These are phyloP conservation scores for Eucommia ulmoides DNA, from an alignment of 257 asterid species.

Conservation along the genomic window DNA sequence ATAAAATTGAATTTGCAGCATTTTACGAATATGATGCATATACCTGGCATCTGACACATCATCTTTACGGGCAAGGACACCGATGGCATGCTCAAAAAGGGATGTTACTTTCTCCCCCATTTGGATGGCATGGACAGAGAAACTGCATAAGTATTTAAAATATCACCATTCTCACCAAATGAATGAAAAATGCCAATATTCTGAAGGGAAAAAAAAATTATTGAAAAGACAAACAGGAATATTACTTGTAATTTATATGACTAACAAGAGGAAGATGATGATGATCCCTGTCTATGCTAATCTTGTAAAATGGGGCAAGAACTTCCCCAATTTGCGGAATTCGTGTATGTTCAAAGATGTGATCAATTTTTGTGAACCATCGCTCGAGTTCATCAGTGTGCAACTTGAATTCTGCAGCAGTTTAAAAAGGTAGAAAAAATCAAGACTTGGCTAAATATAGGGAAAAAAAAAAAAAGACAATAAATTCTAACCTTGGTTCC, in stretches of 20 bases:
- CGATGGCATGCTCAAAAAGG: conserved; percentile 77
- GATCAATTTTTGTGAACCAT: conserved; percentile 98
- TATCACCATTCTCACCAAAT: background rate
- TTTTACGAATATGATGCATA: conserved; percentile 6
- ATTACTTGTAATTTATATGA: conserved; percentile 82
- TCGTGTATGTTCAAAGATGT: conserved; percentile 89
- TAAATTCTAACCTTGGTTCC: conserved; percentile 54
- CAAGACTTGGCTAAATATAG: too few species aligned
- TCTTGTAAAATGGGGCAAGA: conserved; percentile 85
- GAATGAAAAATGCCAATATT: background rate
- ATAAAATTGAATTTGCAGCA: conserved; percentile 9
- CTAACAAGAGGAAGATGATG: conserved; percentile 90
- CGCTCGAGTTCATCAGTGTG: conserved; percentile 79
- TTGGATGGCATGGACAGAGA: conserved; percentile 92
- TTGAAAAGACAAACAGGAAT: conserved; percentile 1
- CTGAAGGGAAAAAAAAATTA: too few species aligned
- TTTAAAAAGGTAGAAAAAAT: conserved; percentile 3
- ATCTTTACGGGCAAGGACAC: conserved; percentile 77
- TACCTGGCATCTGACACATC: conserved; percentile 51
- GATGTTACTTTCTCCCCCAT: conserved; percentile 92
- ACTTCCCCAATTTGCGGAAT: conserved; percentile 85
- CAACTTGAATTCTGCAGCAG: conserved; percentile 61
- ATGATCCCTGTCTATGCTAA: conserved; percentile 55
- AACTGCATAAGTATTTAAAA: conserved; percentile 46
- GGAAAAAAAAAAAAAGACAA: conserved; percentile 10